Conservation (phyloP, 176 grass and related monocot genomes). For the Eragrostis curvula region DNA sequence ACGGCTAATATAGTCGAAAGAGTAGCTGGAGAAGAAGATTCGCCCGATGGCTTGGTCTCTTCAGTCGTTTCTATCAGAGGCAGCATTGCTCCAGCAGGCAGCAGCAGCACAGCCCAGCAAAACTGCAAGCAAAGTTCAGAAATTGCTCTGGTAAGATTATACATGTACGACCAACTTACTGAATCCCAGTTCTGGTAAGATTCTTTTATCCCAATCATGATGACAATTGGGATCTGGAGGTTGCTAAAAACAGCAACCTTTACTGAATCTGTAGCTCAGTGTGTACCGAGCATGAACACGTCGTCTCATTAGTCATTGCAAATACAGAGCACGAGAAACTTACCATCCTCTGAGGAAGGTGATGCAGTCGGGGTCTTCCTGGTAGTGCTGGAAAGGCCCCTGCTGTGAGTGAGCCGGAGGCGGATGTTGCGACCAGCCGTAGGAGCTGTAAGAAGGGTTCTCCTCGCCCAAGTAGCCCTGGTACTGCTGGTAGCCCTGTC, state of each 20-base stretch:
- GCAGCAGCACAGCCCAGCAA: constrained; percentile 43
- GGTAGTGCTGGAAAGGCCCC: constrained; percentile 35
- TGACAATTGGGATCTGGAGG: neutral
- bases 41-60: neutral
- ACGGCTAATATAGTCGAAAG: neutral
- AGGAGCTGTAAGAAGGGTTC: neutral
- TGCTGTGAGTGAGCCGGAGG: neutral
- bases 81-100: constrained; percentile 39
- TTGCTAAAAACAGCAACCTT: neutral
- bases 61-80: neutral
- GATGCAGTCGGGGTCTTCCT: constrained; percentile 43
- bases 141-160: neutral
- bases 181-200: no score
- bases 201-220: no score
- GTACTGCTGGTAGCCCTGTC: constrained; percentile 18
- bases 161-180: no score
- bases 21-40: neutral
- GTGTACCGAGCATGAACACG: no score
- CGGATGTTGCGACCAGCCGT: neutral
- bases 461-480: constrained; percentile 1
- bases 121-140: constrained; percentile 9
- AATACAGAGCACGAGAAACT: neutral
- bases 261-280: no score
- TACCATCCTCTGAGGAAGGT: constrained; percentile 61
- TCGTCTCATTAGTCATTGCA: neutral